Evolutionary conservation across 352 stramenopile genomes (phyloP).

Genomic region (Globisporangium lucens): DNA sequence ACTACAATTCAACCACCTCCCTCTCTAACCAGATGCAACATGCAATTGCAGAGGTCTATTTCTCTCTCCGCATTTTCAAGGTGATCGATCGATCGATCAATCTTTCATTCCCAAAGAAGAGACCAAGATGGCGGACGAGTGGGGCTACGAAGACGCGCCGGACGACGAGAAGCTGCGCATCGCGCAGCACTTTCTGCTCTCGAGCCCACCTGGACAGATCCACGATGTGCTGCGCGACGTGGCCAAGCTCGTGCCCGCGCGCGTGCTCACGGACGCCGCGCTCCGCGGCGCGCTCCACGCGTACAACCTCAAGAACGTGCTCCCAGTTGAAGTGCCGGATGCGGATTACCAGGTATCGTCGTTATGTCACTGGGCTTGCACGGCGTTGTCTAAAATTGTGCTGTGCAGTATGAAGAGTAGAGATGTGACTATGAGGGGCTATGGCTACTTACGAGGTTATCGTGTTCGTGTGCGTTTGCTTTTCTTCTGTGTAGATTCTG

Average conservation of each 20-base stretch:
- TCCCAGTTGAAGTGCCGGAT: constrained; percentile 68
- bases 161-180: constrained; percentile 90
- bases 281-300: constrained; percentile 66
- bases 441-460: neutral
- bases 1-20: neutral
- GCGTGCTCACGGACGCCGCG: constrained; percentile 66
- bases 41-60: neutral
- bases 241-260: constrained; percentile 70
- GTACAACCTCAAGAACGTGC: constrained; percentile 74
- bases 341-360: constrained; percentile 66
- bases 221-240: constrained; percentile 86
- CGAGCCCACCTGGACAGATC: constrained; percentile 86
- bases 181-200: constrained; percentile 88
- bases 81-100: neutral
- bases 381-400: neutral
- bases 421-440: neutral
- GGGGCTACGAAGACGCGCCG: constrained; percentile 62
- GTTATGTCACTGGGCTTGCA: neutral
- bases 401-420: neutral
- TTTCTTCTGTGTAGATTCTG: constrained; percentile 44
- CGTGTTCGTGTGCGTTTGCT: neutral
- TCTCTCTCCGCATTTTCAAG: neutral
- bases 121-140: constrained; percentile 62
- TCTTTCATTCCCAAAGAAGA: constrained; percentile 1
- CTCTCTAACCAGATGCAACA: neutral